Conservation (phyloP, 345 rosid species). For the Eucalyptus brandiana region DNA sequence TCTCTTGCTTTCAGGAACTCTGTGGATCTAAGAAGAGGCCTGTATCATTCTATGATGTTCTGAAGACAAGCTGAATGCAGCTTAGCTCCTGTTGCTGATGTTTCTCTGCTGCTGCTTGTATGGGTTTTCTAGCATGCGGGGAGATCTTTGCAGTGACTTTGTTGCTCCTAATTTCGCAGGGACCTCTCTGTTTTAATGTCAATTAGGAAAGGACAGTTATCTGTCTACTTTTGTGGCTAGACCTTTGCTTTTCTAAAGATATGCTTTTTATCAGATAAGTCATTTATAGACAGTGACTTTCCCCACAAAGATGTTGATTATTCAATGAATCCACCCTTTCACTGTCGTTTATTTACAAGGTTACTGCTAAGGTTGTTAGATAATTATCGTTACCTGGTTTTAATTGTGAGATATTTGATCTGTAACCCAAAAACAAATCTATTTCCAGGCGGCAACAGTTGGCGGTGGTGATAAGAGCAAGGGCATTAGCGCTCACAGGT, state of each 20-base stretch:
- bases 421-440: not conserved
- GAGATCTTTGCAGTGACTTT: not conserved
- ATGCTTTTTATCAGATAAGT: not conserved
- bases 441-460: not conserved
- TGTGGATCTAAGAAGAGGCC: conserved; percentile 53
- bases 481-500: not conserved
- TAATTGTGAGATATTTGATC: not conserved
- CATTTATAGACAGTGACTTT: not conserved
- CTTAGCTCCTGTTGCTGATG: not conserved
- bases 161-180: not conserved
- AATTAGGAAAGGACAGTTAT: not conserved
- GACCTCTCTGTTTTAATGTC: not conserved
- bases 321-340: not conserved
- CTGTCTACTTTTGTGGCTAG: not conserved
- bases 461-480: no score
- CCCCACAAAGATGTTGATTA: not conserved
- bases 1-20: conserved; percentile 43
- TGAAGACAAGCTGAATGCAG: conserved; percentile 14
- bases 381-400: not conserved
- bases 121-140: not conserved
- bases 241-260: not conserved
- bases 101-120: not conserved
- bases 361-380: not conserved
- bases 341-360: not conserved
- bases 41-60: conserved; percentile 42